Base-by-base conservation (phyloP, 441 rosid species). In the Eruca vesicaria region DNA sequence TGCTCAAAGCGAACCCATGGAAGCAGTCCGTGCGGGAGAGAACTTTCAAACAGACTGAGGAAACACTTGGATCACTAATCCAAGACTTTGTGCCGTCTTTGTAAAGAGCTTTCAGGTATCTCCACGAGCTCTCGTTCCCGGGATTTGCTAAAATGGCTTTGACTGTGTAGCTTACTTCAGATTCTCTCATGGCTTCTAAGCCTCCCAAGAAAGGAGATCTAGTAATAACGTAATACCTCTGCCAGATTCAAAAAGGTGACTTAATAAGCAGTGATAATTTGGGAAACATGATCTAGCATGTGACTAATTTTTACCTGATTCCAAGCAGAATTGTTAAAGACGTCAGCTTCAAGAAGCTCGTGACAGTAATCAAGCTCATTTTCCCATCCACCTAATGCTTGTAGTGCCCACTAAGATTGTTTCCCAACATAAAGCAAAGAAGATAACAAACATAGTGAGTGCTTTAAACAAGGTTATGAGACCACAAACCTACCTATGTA, bases 311-410 rank as follows among this genome's bases (percentile, higher is more conserved):
- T 57, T 86, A 86, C 98, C 96, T 93, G 98, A 84, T 91, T 96
- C 98, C 99, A 93, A 1, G 97, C 97, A 55, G 98, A 96, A 82
- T 93, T 92, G 82, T 96, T 96, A 64, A 87, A 92, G 61, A 90
- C 76, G 73, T 96, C 98, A 78, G 86, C 89, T 81, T 89, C 80
- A 48, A 92, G 91, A 66, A 96, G 98, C 77, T 82, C 80, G n/a
- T 64, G 69, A 69, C 97, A 93, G 76, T 90, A 93, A 66, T 86
- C 82, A 38, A 96, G 98, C 78, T 93, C 99, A 72, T 82, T 82
- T 71, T 93, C 93, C 99, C 97, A 91, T 57, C 98, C 98, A 62
- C 99, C 99, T 71, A 96, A 76, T 63, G 89, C 84, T 20, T 71
- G 85, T 64, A 96, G 84, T 52, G 88, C 85, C 99, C 98, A 96